Conservation (phyloP, 148 eudicot species). For the Hydrangea macrophylla region DNA sequence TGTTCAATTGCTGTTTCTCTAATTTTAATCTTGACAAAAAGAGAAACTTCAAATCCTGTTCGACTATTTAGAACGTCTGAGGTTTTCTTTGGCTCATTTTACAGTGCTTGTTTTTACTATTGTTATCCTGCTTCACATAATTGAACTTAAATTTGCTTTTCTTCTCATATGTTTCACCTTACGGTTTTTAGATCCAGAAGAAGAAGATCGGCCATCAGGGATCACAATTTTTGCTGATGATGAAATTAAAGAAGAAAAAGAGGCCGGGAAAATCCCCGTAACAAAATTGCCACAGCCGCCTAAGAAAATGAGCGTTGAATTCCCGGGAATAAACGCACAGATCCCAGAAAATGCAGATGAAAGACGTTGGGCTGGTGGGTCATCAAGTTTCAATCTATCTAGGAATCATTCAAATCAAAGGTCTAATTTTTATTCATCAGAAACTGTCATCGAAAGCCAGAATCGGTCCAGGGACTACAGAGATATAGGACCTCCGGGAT, state of each 20-base stretch:
- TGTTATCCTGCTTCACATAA: neutral
- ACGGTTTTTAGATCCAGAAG: constrained; percentile 48
- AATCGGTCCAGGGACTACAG: constrained; percentile 43
- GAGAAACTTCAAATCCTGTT: too few species aligned
- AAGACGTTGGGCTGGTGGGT: constrained; percentile 56
- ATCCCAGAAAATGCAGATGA: constrained; percentile 81
- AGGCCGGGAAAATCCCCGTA: constrained; percentile 89
- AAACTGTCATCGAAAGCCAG: constrained; percentile 34
- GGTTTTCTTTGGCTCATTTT: too few species aligned
- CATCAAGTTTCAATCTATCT: constrained; percentile 42
- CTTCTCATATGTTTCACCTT: neutral
- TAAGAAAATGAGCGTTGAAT: constrained; percentile 64
- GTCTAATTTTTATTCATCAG: constrained; percentile 31
- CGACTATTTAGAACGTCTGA: too few species aligned
- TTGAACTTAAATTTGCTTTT: neutral
- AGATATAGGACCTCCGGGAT: constrained; percentile 53
- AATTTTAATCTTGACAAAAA: too few species aligned
- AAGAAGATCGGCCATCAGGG: constrained; percentile 79
- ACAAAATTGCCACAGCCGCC: constrained; percentile 23
- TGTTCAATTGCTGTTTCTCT: too few species aligned
- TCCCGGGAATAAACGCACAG: constrained; percentile 85
- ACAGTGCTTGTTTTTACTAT: neutral
- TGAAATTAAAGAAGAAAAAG: constrained; percentile 46
- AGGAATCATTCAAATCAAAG: constrained; percentile 42
- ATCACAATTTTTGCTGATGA: constrained; percentile 66